A percentile compares a stretch with the other conserved stretches of the same genome.
Evolutionary conservation across 805 yeast genomes (phyloP).

Genomic region (Suhomyces sp.): DNA sequence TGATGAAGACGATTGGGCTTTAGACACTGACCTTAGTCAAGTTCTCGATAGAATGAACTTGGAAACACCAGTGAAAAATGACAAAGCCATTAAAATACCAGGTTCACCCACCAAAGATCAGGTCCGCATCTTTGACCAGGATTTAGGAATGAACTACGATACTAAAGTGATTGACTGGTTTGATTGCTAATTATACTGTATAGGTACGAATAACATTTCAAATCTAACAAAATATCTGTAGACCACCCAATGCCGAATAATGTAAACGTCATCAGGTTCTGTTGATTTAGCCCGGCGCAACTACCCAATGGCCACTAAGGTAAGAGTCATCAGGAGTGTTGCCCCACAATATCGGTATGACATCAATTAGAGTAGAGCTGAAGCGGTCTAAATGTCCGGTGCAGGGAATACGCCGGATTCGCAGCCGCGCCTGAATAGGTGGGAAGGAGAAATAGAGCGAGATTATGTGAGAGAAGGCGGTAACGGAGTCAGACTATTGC

Average conservation of each 20-base stretch:
- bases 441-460: neutral
- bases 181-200: slow-evolving; percentile 1
- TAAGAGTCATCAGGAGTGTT: neutral
- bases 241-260: neutral
- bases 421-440: neutral
- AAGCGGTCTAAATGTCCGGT: neutral
- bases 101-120: slow-evolving; percentile 3
- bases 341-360: neutral
- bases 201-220: neutral
- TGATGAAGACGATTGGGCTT: slow-evolving; percentile 22
- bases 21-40: slow-evolving; percentile 3
- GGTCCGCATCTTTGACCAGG: slow-evolving; percentile 7
- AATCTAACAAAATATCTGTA: neutral
- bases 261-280: neutral
- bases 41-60: slow-evolving; percentile 6
- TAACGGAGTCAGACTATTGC: neutral
- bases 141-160: slow-evolving; percentile 3
- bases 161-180: slow-evolving; percentile 9
- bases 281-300: neutral
- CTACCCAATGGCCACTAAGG: neutral
- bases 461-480: neutral
- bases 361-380: neutral
- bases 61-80: neutral
- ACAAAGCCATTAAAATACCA: neutral
- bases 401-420: neutral